Base-by-base conservation (phyloP, 2,329 filamentous ascomycete genomes). In the Exophiala sideris region DNA sequence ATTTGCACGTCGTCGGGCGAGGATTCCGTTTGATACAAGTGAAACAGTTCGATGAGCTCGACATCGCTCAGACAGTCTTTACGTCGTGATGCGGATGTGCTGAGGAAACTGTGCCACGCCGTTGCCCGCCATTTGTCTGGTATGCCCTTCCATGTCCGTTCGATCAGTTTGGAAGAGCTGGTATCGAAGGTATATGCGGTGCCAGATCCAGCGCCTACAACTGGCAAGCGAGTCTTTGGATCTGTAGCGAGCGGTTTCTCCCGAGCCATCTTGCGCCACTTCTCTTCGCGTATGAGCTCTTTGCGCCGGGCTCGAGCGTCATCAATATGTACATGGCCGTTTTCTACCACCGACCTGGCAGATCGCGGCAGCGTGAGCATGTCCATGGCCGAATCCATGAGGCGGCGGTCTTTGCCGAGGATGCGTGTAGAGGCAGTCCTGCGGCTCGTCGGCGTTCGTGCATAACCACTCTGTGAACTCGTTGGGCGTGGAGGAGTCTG, bases 121-220 rank as follows among this genome's bases (percentile, higher is more conserved):
- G 89, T 87, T 32, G 87, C 83, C 48, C 94, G 87, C 94, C 94
- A 99, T 59, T 90, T 85, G 71, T 99, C 94, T 0, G 94, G 94
- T 59, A 99, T 96, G 29, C 94, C 94, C 69, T 99, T 99, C 94
- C 94, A 99, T 1, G 91, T 95, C 52, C 94, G 83, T 62, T 91
- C 87, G 54, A 96, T 85, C 40, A 99, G 77, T 70, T 96, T 91
- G n/a, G 88, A 79, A 68, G 87, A 88, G 60, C 80, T 84, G 35
- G 82, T 81, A 70, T 96, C 91, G 67, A 97, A 97, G 50, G 91
- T 87, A 60, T 86, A 86, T 47, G 45, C 57, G n/a, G 47, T 55
- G 11, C 45, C 54, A 4, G 54, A 55, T 10, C 74, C 83, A 12
- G 81, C 81, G 18, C 82, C 81, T 14, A 62, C 57, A 11, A 57